Evolutionary conservation across 345 rosid genomes (phyloP).

Genomic region (Iberis pinnata): DNA sequence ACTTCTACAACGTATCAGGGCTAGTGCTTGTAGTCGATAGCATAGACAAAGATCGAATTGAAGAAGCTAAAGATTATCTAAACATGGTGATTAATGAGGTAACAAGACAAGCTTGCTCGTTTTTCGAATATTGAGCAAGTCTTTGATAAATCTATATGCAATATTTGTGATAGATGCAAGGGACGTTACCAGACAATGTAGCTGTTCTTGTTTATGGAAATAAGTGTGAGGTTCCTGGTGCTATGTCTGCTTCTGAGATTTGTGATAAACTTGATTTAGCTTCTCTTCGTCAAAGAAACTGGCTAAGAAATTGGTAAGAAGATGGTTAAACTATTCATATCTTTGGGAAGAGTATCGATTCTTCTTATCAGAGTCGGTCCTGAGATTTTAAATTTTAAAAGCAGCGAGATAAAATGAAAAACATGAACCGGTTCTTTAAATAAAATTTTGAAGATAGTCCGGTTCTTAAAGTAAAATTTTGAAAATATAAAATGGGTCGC

Average conservation of each 20-base stretch:
- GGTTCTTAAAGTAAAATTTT: too few species aligned
- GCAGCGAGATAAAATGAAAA: too few species aligned
- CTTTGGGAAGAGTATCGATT: background rate
- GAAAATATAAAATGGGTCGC: too few species aligned
- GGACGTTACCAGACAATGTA: background rate
- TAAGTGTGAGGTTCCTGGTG: constrained; percentile 52
- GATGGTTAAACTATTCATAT: background rate
- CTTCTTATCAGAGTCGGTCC: too few species aligned
- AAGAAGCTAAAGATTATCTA: constrained; percentile 18
- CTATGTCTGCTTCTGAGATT: constrained; percentile 63
- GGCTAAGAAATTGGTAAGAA: constrained; percentile 37
- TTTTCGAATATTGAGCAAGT: background rate
- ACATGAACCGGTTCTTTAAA: too few species aligned
- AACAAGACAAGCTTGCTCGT: background rate
- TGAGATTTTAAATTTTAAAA: too few species aligned
- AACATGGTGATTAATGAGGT: constrained; percentile 23
- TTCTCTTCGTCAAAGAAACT: constrained; percentile 47
- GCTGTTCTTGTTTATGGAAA: constrained; percentile 59
- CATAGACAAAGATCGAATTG: constrained; percentile 21
- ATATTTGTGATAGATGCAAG: constrained; percentile 12
- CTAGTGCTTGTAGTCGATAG: constrained; percentile 28
- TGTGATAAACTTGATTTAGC: constrained; percentile 50
- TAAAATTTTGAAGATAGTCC: too few species aligned
- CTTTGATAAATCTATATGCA: background rate
- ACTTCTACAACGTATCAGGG: background rate